Percentiles rank a stretch among this genome's conserved stretches.
Evolutionary conservation across 2,329 filamentous ascomycete genomes (phyloP).

Genomic region (Pochonia chlamydosporia): DNA sequence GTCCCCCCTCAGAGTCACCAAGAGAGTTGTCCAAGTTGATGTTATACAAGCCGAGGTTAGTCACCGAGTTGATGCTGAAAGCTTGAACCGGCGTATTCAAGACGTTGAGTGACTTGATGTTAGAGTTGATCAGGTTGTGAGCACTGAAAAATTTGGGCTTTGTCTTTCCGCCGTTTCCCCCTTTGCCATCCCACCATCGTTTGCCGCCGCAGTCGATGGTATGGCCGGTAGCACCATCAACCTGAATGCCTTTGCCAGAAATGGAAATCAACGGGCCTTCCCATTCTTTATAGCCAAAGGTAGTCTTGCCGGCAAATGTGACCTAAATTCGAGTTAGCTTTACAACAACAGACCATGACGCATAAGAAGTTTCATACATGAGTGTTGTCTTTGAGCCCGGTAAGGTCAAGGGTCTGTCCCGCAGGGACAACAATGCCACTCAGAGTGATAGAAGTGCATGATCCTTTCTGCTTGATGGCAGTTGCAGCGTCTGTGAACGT

Average conservation of each 20-base stretch:
- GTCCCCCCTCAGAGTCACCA: not conserved
- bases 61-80: not conserved
- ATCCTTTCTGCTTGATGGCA: not conserved
- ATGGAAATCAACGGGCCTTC: not conserved
- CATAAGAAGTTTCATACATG: not conserved
- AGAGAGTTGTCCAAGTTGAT: slow-evolving; percentile 1
- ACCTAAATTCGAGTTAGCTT: too few relatives aligned
- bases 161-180: slow-evolving; percentile 51
- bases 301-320: not conserved
- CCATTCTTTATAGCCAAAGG: not conserved
- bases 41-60: not conserved
- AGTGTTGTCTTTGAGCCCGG: not conserved
- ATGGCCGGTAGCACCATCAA: slow-evolving; percentile 12
- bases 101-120: not conserved
- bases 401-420: not conserved
- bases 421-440: not conserved
- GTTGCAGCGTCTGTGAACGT: not conserved
- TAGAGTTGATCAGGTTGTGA: slow-evolving; percentile 24
- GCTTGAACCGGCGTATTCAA: slow-evolving; percentile 1
- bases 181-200: slow-evolving; percentile 57
- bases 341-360: too few relatives aligned
- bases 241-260: not conserved
- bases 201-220: slow-evolving; percentile 50
- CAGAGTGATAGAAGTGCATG: not conserved
- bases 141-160: slow-evolving; percentile 59